These are phyloP conservation scores for Pseudocercospora fijiensis DNA, from an alignment of 2,329 filamentous ascomycete species.

Conservation along the genomic window DNA sequence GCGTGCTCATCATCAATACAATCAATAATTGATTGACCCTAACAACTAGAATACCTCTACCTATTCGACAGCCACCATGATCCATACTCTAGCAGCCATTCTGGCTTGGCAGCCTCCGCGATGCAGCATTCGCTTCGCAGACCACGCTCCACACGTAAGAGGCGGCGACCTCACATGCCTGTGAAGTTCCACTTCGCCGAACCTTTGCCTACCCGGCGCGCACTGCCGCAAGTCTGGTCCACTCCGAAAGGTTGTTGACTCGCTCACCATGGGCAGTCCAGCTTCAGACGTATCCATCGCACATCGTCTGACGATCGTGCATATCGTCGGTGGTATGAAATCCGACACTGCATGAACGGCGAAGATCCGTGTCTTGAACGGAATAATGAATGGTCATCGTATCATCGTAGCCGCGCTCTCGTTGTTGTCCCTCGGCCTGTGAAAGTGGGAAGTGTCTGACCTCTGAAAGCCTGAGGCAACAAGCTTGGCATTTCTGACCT, in stretches of 20 bases:
- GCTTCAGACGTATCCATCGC: background rate
- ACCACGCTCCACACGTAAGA: background rate
- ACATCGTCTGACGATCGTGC: background rate
- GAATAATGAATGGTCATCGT: background rate
- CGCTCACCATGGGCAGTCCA: background rate
- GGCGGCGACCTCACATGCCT: background rate
- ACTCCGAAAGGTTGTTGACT: background rate
- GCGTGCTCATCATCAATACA: background rate
- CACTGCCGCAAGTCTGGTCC: background rate
- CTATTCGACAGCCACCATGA: no score
- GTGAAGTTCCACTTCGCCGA: background rate
- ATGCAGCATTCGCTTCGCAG: background rate
- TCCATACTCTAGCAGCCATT: no score
- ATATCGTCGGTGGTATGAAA: background rate
- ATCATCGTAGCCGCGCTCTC: background rate
- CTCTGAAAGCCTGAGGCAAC: background rate
- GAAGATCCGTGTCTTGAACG: background rate
- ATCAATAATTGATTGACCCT: no score
- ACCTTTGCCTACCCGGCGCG: background rate
- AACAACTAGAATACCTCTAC: no score
- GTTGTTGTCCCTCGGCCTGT: background rate
- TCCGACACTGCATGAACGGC: background rate
- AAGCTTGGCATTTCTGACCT: background rate
- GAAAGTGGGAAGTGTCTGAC: background rate
- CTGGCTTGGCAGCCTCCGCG: background rate